Conservation (phyloP, 1,139 yeast genomes). For the Lodderomyces pseudojiufengensis region DNA sequence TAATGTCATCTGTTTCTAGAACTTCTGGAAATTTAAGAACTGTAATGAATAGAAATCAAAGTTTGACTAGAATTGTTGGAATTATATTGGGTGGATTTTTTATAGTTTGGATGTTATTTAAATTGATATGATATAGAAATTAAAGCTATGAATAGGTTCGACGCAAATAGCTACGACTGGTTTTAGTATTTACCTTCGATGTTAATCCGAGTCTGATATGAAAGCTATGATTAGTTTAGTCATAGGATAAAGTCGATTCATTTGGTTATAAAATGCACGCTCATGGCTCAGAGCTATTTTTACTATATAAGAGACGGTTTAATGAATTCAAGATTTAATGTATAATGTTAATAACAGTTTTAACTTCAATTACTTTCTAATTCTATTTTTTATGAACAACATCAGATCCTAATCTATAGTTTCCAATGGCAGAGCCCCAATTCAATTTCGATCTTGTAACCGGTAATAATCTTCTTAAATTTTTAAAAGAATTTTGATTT, state of each 20-base stretch:
- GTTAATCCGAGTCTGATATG: too few relatives aligned
- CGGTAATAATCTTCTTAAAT: constrained; percentile 85
- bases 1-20: constrained; percentile 58
- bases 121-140: constrained; percentile 37
- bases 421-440: constrained; percentile 94
- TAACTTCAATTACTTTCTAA: too few relatives aligned
- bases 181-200: too few relatives aligned
- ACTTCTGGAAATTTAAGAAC: constrained; percentile 64
- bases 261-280: too few relatives aligned
- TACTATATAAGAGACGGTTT: too few relatives aligned
- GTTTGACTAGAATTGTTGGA: constrained; percentile 40
- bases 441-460: constrained; percentile 86
- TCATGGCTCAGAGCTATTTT: too few relatives aligned
- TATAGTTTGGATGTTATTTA: constrained; percentile 63
- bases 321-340: too few relatives aligned
- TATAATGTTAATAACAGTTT: too few relatives aligned
- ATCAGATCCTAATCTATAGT: constrained; percentile 84
- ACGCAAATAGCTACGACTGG: too few relatives aligned
- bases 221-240: too few relatives aligned
- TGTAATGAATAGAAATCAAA: constrained; percentile 44
- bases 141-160: too few relatives aligned
- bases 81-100: constrained; percentile 58
- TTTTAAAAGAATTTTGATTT: constrained; percentile 79
- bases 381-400: constrained; percentile 42
- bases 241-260: too few relatives aligned